Base-by-base conservation (phyloP, 2,329 filamentous ascomycete species). In the Colletotrichum tamarilloi region DNA sequence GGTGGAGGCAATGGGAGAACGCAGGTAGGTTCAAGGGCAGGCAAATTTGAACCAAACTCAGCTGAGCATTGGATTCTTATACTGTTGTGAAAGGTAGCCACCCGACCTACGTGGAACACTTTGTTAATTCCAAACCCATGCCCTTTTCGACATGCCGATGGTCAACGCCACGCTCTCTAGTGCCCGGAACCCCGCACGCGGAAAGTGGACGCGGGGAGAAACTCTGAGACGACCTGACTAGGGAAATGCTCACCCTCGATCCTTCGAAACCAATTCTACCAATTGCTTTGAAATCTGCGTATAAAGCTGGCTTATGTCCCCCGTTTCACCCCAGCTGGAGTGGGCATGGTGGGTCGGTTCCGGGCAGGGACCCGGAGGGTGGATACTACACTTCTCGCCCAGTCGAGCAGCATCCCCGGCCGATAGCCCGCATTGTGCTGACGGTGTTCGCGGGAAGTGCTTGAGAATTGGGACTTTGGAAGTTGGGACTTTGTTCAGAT, bases 161-260 rank as follows among this genome's bases (percentile, higher is more conserved):
- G 52, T 62, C 55, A 35, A 69, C 46, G 60, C 70, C 59, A 62
- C 46, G 42, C 55, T 35, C 60, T 24, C 60, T 66, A 59, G 71
- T 73, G 71, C 71, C 60, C 56, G 49, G 55, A 73, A 65, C 71
- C 71, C 71, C 71, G 71, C 71, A 73, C 67, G 28, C 67, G 56
- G 67, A 71, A 71, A 57, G 71, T 73, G 71, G 71, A 30, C 42
- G 53, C 42, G 46, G 49, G 12, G 60, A 66, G 67, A 66, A 64
- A 70, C 35, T 70, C 22, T 60, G 46, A 65, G 60, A 65, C 46
- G 52, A 60, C 62, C 26, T 49, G 55, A 24, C 58, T 32, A 24
- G 19, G 19, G 30, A 26, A 24, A 49, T 56, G 46, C 60, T 56
- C 22, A 22, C 32, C 57, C 24, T 53, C 53, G 60, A 55, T 68